Conservation (phyloP, 495 filamentous ascomycete species). For the Penicillium samsonianum region DNA sequence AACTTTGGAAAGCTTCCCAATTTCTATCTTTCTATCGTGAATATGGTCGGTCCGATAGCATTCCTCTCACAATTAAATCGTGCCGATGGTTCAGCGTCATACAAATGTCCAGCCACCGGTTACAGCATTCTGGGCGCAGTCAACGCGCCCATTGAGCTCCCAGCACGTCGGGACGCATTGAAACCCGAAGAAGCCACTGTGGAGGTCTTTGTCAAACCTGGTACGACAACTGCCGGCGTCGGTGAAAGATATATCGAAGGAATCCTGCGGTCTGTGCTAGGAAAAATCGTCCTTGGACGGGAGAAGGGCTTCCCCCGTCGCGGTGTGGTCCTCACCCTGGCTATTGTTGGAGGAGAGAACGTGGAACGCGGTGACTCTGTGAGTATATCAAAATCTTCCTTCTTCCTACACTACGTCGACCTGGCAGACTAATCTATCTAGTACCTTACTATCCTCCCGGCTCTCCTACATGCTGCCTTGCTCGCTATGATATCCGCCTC, state of each 20-base stretch:
- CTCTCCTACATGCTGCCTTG: slow-evolving; percentile 69
- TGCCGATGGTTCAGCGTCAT: slow-evolving; percentile 86
- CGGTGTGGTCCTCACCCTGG: slow-evolving; percentile 46
- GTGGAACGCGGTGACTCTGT: slow-evolving; percentile 68
- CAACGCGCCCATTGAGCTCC: slow-evolving; percentile 90
- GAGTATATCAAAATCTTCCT: slow-evolving; percentile 40
- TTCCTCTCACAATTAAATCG: slow-evolving; percentile 59
- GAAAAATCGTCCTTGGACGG: slow-evolving; percentile 37
- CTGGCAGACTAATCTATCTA: slow-evolving; percentile 36
- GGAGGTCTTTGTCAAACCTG: slow-evolving; percentile 87
- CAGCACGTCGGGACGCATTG: slow-evolving; percentile 72
- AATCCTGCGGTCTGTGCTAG: slow-evolving; percentile 34
- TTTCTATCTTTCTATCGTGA: slow-evolving; percentile 6
- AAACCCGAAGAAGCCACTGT: slow-evolving; percentile 86
- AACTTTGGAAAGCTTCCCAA: slow-evolving; percentile 3
- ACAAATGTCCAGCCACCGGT: slow-evolving; percentile 65
- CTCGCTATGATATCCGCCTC: slow-evolving; percentile 76
- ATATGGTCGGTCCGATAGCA: slow-evolving; percentile 42
- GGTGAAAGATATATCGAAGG: slow-evolving; percentile 62
- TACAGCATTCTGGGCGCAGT: slow-evolving; percentile 82
- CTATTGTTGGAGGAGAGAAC: slow-evolving; percentile 53
- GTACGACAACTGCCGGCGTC: slow-evolving; percentile 62
- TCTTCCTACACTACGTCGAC: background rate
- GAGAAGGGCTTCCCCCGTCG: slow-evolving; percentile 41
- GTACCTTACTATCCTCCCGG: slow-evolving; percentile 74